Evolutionary conservation across 2,329 filamentous ascomycete species (phyloP).

Genomic region (Alternaria viburni): DNA sequence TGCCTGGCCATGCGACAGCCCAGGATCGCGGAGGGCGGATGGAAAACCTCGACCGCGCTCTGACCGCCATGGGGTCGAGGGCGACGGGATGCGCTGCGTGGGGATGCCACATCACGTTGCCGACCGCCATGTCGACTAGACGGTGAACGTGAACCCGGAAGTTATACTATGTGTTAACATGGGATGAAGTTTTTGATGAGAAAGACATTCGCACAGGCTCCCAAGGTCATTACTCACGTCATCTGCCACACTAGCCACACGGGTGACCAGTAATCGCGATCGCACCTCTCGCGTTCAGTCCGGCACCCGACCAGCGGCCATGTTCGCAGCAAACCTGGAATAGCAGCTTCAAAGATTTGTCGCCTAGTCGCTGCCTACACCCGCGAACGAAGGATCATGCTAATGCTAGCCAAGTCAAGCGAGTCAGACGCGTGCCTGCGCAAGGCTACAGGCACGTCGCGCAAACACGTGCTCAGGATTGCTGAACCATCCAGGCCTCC

Average conservation of each 20-base stretch:
- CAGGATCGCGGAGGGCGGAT: slow-evolving; percentile 12
- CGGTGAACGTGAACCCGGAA: slow-evolving; percentile 1
- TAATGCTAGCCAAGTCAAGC: slow-evolving; percentile 1
- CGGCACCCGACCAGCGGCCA: slow-evolving; percentile 5
- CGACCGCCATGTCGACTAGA: slow-evolving; percentile 14
- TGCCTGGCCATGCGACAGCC: slow-evolving; percentile 5
- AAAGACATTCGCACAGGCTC: background rate
- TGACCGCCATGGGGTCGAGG: slow-evolving; percentile 15
- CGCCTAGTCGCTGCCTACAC: slow-evolving; percentile 1
- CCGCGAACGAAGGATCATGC: background rate
- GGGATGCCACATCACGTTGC: slow-evolving; percentile 16
- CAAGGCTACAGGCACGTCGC: slow-evolving; percentile 4
- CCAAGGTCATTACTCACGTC: background rate
- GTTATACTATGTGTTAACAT: background rate
- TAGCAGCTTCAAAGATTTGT: background rate
- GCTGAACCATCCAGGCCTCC: background rate
- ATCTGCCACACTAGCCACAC: slow-evolving; percentile 3
- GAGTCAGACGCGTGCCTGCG: slow-evolving; percentile 5
- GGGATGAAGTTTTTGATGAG: background rate
- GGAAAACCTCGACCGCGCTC: slow-evolving; percentile 15
- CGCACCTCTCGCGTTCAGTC: background rate
- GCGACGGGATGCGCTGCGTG: slow-evolving; percentile 10
- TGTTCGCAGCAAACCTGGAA: background rate
- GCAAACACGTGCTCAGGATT: slow-evolving; percentile 8
- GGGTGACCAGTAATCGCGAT: background rate